A percentile compares a stretch with the other conserved stretches of the same genome.
Conservation (phyloP, 2,329 filamentous ascomycete species). For the Beauveria brongniartii region DNA sequence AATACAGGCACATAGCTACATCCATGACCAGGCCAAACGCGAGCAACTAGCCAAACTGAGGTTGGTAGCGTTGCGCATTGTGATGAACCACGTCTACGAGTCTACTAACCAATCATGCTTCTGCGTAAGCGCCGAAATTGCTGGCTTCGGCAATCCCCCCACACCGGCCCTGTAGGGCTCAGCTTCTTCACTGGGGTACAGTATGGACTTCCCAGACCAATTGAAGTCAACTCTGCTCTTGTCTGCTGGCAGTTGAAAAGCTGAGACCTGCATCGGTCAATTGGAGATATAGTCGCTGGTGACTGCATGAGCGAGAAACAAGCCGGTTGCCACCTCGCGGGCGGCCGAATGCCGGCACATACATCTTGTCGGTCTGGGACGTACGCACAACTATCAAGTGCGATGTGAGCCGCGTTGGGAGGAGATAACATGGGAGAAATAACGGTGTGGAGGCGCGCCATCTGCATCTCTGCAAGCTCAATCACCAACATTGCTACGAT, state of each 20-base stretch:
- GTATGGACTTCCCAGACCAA: background rate
- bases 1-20: background rate
- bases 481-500: constrained; percentile 4
- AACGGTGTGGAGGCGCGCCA: constrained; percentile 7
- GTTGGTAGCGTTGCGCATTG: background rate
- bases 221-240: background rate
- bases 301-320: background rate
- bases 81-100: background rate
- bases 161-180: constrained; percentile 2
- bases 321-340: background rate
- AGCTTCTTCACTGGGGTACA: background rate
- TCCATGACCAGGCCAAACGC: background rate
- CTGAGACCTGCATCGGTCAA: background rate
- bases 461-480: background rate
- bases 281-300: background rate
- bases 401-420: background rate
- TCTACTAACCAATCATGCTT: constrained; percentile 1
- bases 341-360: background rate
- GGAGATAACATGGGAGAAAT: background rate
- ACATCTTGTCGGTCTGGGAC: background rate
- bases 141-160: background rate
- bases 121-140: constrained; percentile 6
- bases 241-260: background rate
- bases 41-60: background rate
- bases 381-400: background rate